Conservation (phyloP, 2,329 filamentous ascomycete genomes). For the Daldinia sp. region DNA sequence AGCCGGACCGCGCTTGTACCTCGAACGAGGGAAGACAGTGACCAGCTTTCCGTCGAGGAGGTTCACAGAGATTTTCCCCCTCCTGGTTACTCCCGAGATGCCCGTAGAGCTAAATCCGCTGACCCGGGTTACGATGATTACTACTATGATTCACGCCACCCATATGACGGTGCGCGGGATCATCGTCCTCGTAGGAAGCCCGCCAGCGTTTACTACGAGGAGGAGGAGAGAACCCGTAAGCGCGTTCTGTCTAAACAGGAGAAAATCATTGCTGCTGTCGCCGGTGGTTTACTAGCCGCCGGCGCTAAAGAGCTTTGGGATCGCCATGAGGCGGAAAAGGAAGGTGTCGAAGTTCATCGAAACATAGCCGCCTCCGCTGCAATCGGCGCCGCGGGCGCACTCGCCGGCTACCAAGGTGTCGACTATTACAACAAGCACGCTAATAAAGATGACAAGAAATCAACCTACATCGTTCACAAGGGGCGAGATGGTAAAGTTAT, state of each 20-base stretch:
- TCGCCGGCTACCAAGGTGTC: constrained; percentile 73
- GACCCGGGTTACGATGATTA: constrained; percentile 72
- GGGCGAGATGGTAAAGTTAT: constrained; percentile 64
- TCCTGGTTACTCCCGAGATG: constrained; percentile 66
- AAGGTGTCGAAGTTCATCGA: constrained; percentile 64
- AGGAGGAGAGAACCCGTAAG: constrained; percentile 66
- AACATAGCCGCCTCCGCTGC: constrained; percentile 71
- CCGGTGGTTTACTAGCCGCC: constrained; percentile 72
- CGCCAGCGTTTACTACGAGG: constrained; percentile 66
- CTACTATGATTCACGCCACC: constrained; percentile 62
- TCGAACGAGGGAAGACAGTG: constrained; percentile 77
- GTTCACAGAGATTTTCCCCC: constrained; percentile 87
- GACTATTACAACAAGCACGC: constrained; percentile 73
- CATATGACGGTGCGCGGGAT: constrained; percentile 50
- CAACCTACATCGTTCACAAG: constrained; percentile 65
- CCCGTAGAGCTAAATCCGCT: constrained; percentile 73
- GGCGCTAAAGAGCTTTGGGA: constrained; percentile 76
- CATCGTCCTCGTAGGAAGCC: constrained; percentile 63
- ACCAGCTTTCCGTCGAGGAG: constrained; percentile 78
- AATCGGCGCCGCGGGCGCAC: constrained; percentile 71
- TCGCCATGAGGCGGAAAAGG: constrained; percentile 68
- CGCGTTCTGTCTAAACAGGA: constrained; percentile 71
- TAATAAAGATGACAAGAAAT: constrained; percentile 66
- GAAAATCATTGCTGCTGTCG: constrained; percentile 74
- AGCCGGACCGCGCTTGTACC: constrained; percentile 65